Base-by-base conservation (phyloP, 495 filamentous ascomycete genomes). In the Daldinia loculata region DNA sequence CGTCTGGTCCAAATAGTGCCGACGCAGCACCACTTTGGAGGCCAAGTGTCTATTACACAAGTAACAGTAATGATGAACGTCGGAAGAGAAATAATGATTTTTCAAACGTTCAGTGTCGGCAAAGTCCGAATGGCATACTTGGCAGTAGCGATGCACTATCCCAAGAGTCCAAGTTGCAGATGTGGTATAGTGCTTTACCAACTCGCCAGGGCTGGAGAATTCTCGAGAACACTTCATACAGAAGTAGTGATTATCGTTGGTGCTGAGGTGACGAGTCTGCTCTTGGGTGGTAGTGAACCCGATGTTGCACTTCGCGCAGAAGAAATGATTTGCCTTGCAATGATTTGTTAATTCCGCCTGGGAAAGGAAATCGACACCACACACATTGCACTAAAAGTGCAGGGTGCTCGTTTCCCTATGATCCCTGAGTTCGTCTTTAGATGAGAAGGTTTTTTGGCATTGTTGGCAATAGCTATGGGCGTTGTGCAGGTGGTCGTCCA, bases 341-440 rank as follows among this genome's bases (percentile, higher is more conserved):
- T 59, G 56, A 6, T 19, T 1, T 11, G 22, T 14, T 0, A 50
- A 22, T 27, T 11, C 17, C 15, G 0, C 12, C 15, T 7, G 6
- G 2, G 17, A 39, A 7, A 41, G n/a, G 43, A 66, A 71, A 0
- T 71, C 69, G 3, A 67, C 53, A 19, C 53, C 52, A 43, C 68
- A 71, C 58, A 53, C 62, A 27, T 71, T 27, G 24, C 63, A 71
- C 67, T 61, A 65, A 4, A 56, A 57, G 56, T 66, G 62, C 26
- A 27, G 6, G 30, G 19, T 43, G 14, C 19, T 53, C 5, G 22
- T 45, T 38, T 22, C 24, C 30, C 39, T 48, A 22, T 62, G 62
- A 0, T 8, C 32, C 2, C 3, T 9, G 0, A 61, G 15, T 7
- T 56, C 57, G 2, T 43, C 56, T 4, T 3, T 1, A 1, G 61